Conservation (phyloP, 345 rosid genomes). For the Populus davidiana region DNA sequence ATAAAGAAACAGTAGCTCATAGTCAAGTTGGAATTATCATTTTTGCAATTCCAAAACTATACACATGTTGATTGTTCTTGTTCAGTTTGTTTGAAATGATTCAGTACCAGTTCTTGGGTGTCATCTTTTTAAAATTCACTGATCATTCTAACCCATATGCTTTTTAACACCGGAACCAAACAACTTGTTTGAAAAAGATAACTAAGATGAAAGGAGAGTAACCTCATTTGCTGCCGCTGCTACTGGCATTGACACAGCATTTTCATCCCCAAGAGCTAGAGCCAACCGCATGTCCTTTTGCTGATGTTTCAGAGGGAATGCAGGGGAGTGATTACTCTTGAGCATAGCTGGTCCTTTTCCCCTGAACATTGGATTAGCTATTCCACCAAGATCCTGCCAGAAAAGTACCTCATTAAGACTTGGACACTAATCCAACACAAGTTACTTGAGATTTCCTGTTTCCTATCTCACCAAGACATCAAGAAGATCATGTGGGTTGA, state of each 20-base stretch:
- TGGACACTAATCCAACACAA: not conserved
- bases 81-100: not conserved
- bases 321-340: slow-evolving; percentile 56
- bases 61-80: not conserved
- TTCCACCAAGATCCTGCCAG: slow-evolving; percentile 78
- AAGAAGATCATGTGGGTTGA: slow-evolving; percentile 65
- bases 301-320: slow-evolving; percentile 88
- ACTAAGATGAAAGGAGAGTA: slow-evolving; percentile 5
- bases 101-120: not conserved
- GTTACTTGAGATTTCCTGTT: not conserved
- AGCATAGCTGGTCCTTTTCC: slow-evolving; percentile 89
- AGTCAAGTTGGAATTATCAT: not conserved
- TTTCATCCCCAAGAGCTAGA: slow-evolving; percentile 94
- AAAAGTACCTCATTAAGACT: slow-evolving; percentile 5
- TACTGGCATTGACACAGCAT: slow-evolving; percentile 81
- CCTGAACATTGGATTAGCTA: slow-evolving; percentile 77
- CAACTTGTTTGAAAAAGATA: not conserved
- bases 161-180: not conserved
- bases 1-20: too few relatives aligned
- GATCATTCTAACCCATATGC: not conserved
- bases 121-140: not conserved
- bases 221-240: slow-evolving; percentile 97
- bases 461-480: slow-evolving; percentile 63
- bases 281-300: slow-evolving; percentile 96
- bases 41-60: not conserved